Evolutionary conservation across 129 eudicot species (phyloP), one percentile per base, ranked within the genome.

Genomic region (Pittosporum tobira): DNA sequence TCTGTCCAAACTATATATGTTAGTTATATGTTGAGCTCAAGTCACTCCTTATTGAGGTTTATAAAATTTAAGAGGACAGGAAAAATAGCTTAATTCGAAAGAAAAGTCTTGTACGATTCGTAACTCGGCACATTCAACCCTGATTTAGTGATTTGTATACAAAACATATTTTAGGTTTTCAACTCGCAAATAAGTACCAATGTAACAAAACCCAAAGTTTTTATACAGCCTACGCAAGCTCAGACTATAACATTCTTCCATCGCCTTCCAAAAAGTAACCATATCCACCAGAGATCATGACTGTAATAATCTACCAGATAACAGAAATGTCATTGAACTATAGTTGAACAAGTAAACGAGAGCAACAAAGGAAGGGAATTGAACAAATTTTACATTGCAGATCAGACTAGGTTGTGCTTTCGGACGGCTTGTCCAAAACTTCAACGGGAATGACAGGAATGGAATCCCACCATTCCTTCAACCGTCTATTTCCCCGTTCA

Each of bases 401-500:
- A 2, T 11, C 8, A 29, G 24, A 31, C 27, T 31, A 29, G 3
- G 45, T 19, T 31, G 61, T 30, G 9, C 26, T 38, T 10, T 54
- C 80, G 71, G 77, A 71, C 34, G 51, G 54, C 21, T 67, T 64
- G 67, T 79, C 85, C 16, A 70, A 68, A 43, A 82, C 12, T 54
- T 91, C 82, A 11, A 91, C 79, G 0, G 94, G 94, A 26, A 81
- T 45, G 18, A 91, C 88, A 4, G 98, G 98, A 64, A 91, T 86
- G 1, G 96, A 81, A 43, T 86, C 94, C 99, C 96, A 91, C 99
- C 99, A 87, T 68, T 89, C 99, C 61, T 68, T 70, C 0, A 91
- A 27, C 22, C 88, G 59, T n/a, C 79, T 75, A 40, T 79, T 86
- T 30, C 95, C 87, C 52, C 61, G 72, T 22, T 79, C 79, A 8